A percentile compares a stretch with the other conserved stretches of the same genome.
phyloP scores from a whole-genome alignment of 75 land plant genomes.

The Pseudotsuga menziesii region DNA sequence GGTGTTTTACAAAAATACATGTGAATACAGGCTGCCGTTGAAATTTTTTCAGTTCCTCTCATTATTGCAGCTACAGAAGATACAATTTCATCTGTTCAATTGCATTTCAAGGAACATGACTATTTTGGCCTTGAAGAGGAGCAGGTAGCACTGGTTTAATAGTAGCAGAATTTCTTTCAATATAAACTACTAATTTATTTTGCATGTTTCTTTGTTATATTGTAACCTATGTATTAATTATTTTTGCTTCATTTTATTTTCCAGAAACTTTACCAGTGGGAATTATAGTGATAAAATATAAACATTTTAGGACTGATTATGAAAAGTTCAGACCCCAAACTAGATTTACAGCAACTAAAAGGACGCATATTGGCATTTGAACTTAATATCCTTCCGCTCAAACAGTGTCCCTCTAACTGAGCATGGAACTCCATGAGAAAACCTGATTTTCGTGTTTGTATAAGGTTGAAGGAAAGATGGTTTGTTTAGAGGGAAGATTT shows the following conservation, averaged over 20 bases:
- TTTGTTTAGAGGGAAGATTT: too few relatives aligned
- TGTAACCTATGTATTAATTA: neutral
- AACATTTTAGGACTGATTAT: neutral
- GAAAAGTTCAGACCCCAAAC: neutral
- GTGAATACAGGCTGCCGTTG: slow-evolving; percentile 5
- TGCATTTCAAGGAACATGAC: slow-evolving; percentile 15
- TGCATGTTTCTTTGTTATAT: neutral
- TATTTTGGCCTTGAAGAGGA: slow-evolving; percentile 28
- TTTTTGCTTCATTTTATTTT: neutral
- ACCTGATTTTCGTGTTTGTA: too few relatives aligned
- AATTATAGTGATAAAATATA: neutral
- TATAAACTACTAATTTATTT: neutral
- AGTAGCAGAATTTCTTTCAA: neutral
- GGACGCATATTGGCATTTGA: neutral
- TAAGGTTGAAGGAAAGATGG: too few relatives aligned
- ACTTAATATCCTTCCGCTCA: too few relatives aligned
- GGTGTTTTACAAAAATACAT: slow-evolving; percentile 4
- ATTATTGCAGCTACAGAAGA: slow-evolving; percentile 8
- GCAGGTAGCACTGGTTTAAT: slow-evolving; percentile 17
- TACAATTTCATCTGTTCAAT: neutral
- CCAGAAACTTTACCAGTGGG: neutral
- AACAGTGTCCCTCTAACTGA: too few relatives aligned
- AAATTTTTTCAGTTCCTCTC: neutral
- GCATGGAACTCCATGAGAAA: too few relatives aligned
- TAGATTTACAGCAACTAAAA: neutral